Evolutionary conservation across 345 rosid genomes (phyloP), one percentile per base, ranked within the genome.

Genomic region (Camelina hispida): DNA sequence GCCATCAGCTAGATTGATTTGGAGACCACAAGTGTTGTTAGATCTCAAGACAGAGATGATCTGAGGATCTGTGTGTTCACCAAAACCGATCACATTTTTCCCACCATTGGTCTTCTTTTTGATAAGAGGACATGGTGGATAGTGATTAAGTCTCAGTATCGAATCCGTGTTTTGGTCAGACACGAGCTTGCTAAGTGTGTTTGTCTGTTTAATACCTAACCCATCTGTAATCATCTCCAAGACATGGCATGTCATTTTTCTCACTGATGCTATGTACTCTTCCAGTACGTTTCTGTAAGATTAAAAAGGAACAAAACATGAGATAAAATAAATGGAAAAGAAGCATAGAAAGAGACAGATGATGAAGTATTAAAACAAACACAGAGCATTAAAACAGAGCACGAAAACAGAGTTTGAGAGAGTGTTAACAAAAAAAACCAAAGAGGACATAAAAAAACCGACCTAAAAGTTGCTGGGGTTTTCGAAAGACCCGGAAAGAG

Each of bases 61-160:
- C 38, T 93, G 98, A 69, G 97, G 98, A 81, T 93, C 98, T 9
- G 97, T 88, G 73, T 93, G 96, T 73, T 89, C 98, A 0, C 97
- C 97, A 61, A 93, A 86, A n/a, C 97, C 97, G 22, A 89, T 84
- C 73, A 72, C 73, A 72, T 76, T 69, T 62, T 58, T 59, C n/a
- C 44, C 77, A 23, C 30, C 61, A 66, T 73, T 34, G 60, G 55
- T 23, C 9, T 57, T 71, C 34, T 40, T 48, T 48, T 68, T 35
- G 38, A 61, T 28, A 18, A 37, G 71, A 47, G 78, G 81, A 77
- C 85, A 85, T 54, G 87, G 80, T 64, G 87, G 98, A 74, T 93
- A 91, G 78, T 91, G 91, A 69, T 93, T 93, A 16, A 91, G 79
- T 82, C 98, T 84, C 63, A 91, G 72, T 76, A 85, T 72, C 15